Conservation (phyloP, 2,329 filamentous ascomycete species). For the Ophiosphaerella korrae region DNA sequence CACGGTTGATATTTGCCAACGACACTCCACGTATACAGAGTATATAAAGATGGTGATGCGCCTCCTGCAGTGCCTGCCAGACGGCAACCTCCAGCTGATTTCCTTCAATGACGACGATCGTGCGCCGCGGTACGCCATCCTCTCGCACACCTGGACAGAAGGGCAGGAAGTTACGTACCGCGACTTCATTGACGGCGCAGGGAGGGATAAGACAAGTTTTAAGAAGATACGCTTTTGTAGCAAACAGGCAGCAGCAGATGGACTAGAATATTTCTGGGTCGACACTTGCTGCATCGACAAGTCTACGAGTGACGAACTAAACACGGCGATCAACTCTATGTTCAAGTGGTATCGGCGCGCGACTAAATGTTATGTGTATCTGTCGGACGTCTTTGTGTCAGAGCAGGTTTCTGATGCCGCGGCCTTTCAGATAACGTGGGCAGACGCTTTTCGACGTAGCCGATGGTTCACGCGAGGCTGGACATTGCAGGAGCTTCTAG, state of each 20-base stretch:
- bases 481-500: no score
- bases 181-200: slow-evolving; percentile 2
- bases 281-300: slow-evolving; percentile 3
- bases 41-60: slow-evolving; percentile 2
- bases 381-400: no score
- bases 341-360: no score
- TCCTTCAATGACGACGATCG: slow-evolving; percentile 7
- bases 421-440: no score
- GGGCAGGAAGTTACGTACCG: slow-evolving; percentile 6
- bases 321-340: no score
- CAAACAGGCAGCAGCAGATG: slow-evolving; percentile 4
- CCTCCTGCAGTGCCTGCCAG: slow-evolving; percentile 3
- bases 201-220: slow-evolving; percentile 6
- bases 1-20: neutral
- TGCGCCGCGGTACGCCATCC: slow-evolving; percentile 2
- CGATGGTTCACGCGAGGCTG: no score
- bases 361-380: no score
- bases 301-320: neutral
- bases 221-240: slow-evolving; percentile 10
- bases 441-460: no score
- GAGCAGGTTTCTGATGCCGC: no score
- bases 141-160: slow-evolving; percentile 10
- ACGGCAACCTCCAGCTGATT: slow-evolving; percentile 4
- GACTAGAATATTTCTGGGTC: no score
- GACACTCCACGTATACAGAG: neutral